Evolutionary conservation across 2,329 filamentous ascomycete genomes (phyloP).

Genomic region (Talaromyces sp.): DNA sequence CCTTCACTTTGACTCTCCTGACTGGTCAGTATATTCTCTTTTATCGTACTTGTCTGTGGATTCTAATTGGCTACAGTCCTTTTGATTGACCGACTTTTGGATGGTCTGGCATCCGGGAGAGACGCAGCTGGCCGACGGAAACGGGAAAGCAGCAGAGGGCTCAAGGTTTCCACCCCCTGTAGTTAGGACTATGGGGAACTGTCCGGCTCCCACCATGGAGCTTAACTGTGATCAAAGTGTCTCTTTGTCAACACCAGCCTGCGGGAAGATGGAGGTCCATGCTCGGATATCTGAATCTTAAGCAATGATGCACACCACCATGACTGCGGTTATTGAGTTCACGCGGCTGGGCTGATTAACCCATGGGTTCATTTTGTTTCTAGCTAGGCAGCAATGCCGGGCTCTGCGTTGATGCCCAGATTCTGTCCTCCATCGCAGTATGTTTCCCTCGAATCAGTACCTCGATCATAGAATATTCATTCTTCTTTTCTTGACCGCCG

Average conservation of each 20-base stretch:
- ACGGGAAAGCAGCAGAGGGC: constrained; percentile 25
- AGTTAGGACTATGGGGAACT: constrained; percentile 7
- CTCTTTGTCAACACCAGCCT: background rate
- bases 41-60: background rate
- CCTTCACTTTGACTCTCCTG: constrained; percentile 36
- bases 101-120: constrained; percentile 25
- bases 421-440: background rate
- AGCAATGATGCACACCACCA: background rate
- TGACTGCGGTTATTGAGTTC: background rate
- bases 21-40: constrained; percentile 26
- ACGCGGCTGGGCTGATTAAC: background rate
- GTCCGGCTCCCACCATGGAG: constrained; percentile 1
- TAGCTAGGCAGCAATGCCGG: background rate
- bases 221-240: background rate
- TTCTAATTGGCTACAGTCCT: constrained; percentile 31
- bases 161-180: constrained; percentile 13
- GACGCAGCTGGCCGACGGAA: constrained; percentile 29
- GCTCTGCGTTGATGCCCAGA: constrained; percentile 4
- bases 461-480: background rate
- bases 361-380: background rate
- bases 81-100: constrained; percentile 40
- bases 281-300: background rate
- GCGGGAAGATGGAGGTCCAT: background rate
- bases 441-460: background rate
- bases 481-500: no score